A percentile compares a stretch with the other conserved stretches of the same genome.
Conservation (phyloP, 306 rosid species). For the Delonix regia region DNA sequence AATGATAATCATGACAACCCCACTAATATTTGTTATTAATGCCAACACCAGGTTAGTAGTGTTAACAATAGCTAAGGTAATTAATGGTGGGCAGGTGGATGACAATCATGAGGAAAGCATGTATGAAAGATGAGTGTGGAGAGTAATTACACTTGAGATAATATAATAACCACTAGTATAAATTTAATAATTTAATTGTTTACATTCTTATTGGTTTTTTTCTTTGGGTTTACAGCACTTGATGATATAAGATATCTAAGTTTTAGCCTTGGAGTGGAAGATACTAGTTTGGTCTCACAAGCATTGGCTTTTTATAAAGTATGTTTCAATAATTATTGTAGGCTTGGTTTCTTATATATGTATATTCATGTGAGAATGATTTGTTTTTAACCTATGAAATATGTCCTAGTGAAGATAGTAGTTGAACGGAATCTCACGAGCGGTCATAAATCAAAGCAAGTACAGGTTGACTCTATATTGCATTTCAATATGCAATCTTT, state of each 20-base stretch:
- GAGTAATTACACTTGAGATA: conserved; percentile 17
- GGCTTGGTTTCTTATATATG: conserved; percentile 14
- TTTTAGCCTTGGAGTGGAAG: conserved; percentile 52
- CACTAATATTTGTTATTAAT: no score
- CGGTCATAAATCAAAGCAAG: conserved; percentile 74
- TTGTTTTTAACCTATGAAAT: conserved; percentile 31
- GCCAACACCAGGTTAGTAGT: no score
- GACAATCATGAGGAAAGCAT: conserved; percentile 1
- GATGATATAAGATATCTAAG: conserved; percentile 51
- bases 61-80: conserved; percentile 5
- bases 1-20: no score
- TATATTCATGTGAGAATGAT: neutral
- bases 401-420: conserved; percentile 58
- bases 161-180: neutral
- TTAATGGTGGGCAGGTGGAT: conserved; percentile 3
- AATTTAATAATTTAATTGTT: conserved; percentile 11
- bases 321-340: conserved; percentile 28
- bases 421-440: conserved; percentile 71
- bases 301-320: conserved; percentile 58
- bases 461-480: conserved; percentile 79
- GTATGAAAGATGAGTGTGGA: conserved; percentile 17
- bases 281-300: conserved; percentile 42
- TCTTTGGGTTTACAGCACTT: conserved; percentile 41
- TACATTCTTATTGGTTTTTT: conserved; percentile 16
- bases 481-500: conserved; percentile 63